Evolutionary conservation across 2,329 filamentous ascomycete genomes (phyloP), one percentile per base, ranked within the genome.

Genomic region (Cladorrhinum sp.): DNA sequence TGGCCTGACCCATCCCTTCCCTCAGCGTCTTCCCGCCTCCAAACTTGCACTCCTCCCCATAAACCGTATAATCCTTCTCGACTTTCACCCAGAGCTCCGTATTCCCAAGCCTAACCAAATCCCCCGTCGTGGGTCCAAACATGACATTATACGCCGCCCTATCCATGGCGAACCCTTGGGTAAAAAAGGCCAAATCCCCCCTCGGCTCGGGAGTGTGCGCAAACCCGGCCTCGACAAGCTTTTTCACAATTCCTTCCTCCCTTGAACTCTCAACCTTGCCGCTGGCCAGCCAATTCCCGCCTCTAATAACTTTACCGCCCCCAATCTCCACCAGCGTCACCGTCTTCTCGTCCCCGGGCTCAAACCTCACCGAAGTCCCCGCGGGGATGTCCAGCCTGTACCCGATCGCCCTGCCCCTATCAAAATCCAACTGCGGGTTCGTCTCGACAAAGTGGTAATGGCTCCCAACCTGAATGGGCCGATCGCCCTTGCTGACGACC

Each of bases 391-490:
- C 93, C 14, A 98, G 82, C 10, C 92, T 85, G 76, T 86, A 96
- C 5, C 94, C 94, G 70, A 95, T 95, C 1, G 92, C 86, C 66
- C 85, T 86, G 55, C 85, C 78, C 24, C 94, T 90, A 75, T 98
- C 94, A 73, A 98, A 98, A 64, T 90, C 85, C 55, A 98, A 82
- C 73, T 91, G 86, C 0, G 92, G 91, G 75, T 98, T 98, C n/a
- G 87, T 89, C 78, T 98, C 94, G 71, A 96, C 86, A 73, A 98
- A 96, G 76, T 97, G 94, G 74, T 96, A 98, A 76, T 98, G 94
- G 30, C 92, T 96, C 30, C 94, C 94, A 62, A 93, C 89, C 80
- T 97, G 93, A 63, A 97, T 89, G 1, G 94, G 94, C 30, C 94
- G 81, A 74, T 98, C 94, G 6, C 94, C 94, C 69, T 84, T 90